Percentiles rank a stretch among this genome's conserved stretches.
Evolutionary conservation across 192 early-diverging fungal genomes (phyloP).

Genomic region (Umbelopsis ramanniana): DNA sequence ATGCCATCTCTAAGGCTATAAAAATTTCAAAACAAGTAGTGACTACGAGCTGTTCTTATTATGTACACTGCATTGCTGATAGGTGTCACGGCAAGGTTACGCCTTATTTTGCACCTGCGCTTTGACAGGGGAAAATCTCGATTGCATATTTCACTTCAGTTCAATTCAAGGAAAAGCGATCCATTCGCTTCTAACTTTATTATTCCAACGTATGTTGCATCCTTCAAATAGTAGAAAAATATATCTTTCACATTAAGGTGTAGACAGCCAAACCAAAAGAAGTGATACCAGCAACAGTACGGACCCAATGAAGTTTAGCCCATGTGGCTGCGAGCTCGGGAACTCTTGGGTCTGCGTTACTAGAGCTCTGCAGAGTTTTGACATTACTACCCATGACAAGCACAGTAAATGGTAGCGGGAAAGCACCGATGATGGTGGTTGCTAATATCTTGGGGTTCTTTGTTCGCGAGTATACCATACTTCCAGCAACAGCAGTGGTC

Average conservation of each 20-base stretch:
- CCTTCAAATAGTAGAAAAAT: too few relatives aligned
- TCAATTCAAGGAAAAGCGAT: too few relatives aligned
- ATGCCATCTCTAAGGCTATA: too few relatives aligned
- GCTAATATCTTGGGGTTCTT: background rate
- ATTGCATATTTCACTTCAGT: too few relatives aligned
- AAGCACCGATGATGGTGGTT: background rate
- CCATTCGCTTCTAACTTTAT: too few relatives aligned
- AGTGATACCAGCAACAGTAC: background rate
- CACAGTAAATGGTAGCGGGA: background rate
- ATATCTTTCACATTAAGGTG: background rate
- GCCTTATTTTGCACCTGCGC: too few relatives aligned
- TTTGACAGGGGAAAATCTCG: too few relatives aligned
- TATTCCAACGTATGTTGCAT: too few relatives aligned
- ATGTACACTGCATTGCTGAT: too few relatives aligned
- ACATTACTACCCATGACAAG: background rate
- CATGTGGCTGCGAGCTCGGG: background rate
- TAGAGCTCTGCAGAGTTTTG: background rate
- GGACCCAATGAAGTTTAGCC: background rate
- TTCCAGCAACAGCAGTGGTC: constrained; percentile 2
- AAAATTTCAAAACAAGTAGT: too few relatives aligned
- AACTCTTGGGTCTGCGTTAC: background rate
- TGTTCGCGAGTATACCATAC: background rate
- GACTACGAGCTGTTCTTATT: too few relatives aligned
- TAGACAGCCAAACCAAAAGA: constrained; percentile 4
- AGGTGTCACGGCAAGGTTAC: too few relatives aligned